Base-by-base conservation (phyloP, 805 yeast genomes). In the Teunomyces aglyptinius region DNA sequence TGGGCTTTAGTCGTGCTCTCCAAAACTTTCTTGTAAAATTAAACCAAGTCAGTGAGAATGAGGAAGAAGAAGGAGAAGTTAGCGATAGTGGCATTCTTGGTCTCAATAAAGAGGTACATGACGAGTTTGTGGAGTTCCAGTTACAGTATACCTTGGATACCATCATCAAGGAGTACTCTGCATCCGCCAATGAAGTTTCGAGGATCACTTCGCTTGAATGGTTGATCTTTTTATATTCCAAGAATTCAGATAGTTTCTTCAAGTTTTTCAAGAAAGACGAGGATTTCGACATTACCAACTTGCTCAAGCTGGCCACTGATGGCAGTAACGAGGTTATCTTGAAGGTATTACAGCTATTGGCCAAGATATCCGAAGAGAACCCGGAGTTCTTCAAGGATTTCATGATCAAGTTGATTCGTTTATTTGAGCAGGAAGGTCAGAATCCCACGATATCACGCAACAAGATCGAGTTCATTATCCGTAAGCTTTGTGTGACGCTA, bases 181-280 rank as follows among this genome's bases (percentile, higher is more conserved):
- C 61, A 38, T 60, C 65, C 5, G 47, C 61, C 19, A 84, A 87
- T 54, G 96, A 89, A 50, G 81, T 83, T 24, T 86, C 97, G 0
- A 77, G 94, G 48, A 76, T 89, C 28, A 89, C 95, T 0, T 84
- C 94, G 19, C 69, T 94, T 29, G 96, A 91, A 52, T 94, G 99
- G 99, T 71, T 94, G 27, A 81, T 83, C 12, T 81, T 89, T 76
- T 73, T 94, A 34, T 92, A 90, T 58, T 75, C 80, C 22, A 84
- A 84, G 53, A 84, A 85, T 48, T 59, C 71, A 2, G 53, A 60
- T 4, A 54, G 63, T 22, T 69, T 69, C 40, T 61, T 67, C 38
- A 54, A 52, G 28, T 58, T 63, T 22, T 58, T 62, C 7, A 57
- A 49, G 6, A 50, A 47, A 2, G 66, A 71, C 33, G 76, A 79